Evolutionary conservation across 2,329 filamentous ascomycete species (phyloP), one percentile per base, ranked within the genome.

Genomic region (Cercospora sp.): DNA sequence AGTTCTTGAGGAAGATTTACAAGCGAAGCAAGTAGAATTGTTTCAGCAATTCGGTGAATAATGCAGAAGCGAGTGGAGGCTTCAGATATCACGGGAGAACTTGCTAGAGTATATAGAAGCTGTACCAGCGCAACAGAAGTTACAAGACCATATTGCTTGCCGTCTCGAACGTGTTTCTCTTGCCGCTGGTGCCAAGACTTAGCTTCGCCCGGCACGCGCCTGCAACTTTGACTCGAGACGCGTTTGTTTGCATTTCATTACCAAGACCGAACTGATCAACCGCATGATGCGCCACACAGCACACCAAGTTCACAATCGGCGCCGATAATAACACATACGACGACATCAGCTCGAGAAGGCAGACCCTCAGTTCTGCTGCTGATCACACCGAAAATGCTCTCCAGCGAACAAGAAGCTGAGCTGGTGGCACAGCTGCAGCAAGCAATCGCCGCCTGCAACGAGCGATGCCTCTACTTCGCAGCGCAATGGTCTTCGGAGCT

Each of bases 401-500:
- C 82, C 32, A 74, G 71, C 65, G 78, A 79, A 62, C 82, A 85
- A 58, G 77, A 79, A 67, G 79, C 80, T 61, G 90, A 93, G 77
- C 84, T 96, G 69, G 88, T 90, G 76, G 86, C 85, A 43, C 88
- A 92, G 37, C 85, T 97, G 53, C 92, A 97, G 79, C 90, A 93
- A 76, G 93, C 94, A 32, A 90, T 95, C 3, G 86, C 95, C 26
- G 93, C 93, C 78, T 98, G 94, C 82, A 97, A 93, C 1, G 95
- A 99, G 79, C 86, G 95, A 79, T 97, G 95, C 79, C 86, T 99
- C 12, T 98, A 97, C 77, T 94, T 97, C 76, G 95, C 94, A 6
- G 90, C 95, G 30, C 98, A 98, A 88, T 99, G 95, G 95, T 97
- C 94, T 59, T 94, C 95, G 75, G 95, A 99, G 82, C 89, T 98